phyloP scores from a whole-genome alignment of 176 grass and related monocot genomes.

The Juncus inflexus region DNA sequence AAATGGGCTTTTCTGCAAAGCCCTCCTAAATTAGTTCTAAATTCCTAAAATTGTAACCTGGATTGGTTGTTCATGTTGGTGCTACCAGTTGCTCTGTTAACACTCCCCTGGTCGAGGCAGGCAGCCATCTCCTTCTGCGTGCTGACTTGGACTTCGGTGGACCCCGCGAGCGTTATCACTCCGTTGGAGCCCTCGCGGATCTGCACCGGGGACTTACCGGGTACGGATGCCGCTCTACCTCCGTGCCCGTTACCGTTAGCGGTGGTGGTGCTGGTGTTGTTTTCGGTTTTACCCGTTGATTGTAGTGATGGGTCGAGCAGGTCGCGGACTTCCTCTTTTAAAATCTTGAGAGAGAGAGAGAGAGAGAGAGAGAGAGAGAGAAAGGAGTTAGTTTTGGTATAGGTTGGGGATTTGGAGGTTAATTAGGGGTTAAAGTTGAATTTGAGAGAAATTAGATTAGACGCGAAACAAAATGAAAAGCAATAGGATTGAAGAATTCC shows the following conservation, averaged over 20 bases:
- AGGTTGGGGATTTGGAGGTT: no score
- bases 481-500: background rate
- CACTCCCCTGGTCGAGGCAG: slow-evolving; percentile 84
- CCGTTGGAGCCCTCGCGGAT: slow-evolving; percentile 96
- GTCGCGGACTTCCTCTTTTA: slow-evolving; percentile 99
- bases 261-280: background rate
- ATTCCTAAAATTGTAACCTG: slow-evolving; percentile 36
- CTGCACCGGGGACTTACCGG: slow-evolving; percentile 81
- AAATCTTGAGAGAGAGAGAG: slow-evolving; percentile 42
- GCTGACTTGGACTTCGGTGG: slow-evolving; percentile 72
- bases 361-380: no score
- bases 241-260: slow-evolving; percentile 45
- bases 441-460: no score
- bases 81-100: slow-evolving; percentile 83
- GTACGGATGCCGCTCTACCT: slow-evolving; percentile 43
- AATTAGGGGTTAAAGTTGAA: no score
- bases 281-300: slow-evolving; percentile 52
- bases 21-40: no score
- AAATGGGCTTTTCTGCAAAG: no score
- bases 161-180: slow-evolving; percentile 90
- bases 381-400: no score
- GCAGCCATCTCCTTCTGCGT: slow-evolving; percentile 86
- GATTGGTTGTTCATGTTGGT: slow-evolving; percentile 99
- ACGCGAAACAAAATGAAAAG: background rate
- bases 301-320: slow-evolving; percentile 50